phyloP scores from a whole-genome alignment of 805 yeast genomes.

The Soucietia sequanensis region DNA sequence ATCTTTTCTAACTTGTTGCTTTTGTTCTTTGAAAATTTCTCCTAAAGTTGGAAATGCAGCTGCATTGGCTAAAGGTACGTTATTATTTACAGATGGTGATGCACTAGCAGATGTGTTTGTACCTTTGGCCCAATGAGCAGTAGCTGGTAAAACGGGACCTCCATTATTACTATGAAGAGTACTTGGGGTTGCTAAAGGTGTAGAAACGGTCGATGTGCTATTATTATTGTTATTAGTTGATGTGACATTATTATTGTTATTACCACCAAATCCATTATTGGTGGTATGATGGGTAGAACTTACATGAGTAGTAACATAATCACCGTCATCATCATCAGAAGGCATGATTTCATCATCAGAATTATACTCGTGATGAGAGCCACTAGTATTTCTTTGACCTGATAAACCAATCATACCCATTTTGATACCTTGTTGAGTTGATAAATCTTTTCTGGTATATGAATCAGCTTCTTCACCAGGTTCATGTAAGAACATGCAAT shows the following conservation, averaged over 20 bases:
- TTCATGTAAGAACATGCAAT: constrained; percentile 98
- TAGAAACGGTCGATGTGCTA: constrained; percentile 4
- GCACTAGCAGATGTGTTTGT: constrained; percentile 24
- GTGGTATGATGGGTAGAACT: not conserved
- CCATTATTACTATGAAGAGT: constrained; percentile 16
- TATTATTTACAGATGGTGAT: constrained; percentile 37
- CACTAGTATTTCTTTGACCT: constrained; percentile 8
- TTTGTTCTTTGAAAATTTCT: constrained; percentile 40
- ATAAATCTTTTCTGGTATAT: constrained; percentile 83
- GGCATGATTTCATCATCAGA: not conserved
- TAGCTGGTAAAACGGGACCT: constrained; percentile 60
- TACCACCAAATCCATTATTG: constrained; percentile 10
- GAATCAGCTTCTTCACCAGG: constrained; percentile 99
- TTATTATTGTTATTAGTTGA: constrained; percentile 4
- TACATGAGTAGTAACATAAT: too few species aligned
- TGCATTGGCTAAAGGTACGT: constrained; percentile 41
- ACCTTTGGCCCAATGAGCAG: constrained; percentile 67
- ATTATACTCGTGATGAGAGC: not conserved
- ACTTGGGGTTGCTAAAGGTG: constrained; percentile 11
- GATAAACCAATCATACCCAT: constrained; percentile 46
- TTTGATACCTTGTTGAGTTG: constrained; percentile 69
- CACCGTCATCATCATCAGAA: constrained; percentile 15
- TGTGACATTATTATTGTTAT: constrained; percentile 12
- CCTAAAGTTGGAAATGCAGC: constrained; percentile 63
- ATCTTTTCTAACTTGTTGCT: constrained; percentile 27